phyloP scores from a whole-genome alignment of 176 grass and related monocot species.

The Neostapfia colusana region DNA sequence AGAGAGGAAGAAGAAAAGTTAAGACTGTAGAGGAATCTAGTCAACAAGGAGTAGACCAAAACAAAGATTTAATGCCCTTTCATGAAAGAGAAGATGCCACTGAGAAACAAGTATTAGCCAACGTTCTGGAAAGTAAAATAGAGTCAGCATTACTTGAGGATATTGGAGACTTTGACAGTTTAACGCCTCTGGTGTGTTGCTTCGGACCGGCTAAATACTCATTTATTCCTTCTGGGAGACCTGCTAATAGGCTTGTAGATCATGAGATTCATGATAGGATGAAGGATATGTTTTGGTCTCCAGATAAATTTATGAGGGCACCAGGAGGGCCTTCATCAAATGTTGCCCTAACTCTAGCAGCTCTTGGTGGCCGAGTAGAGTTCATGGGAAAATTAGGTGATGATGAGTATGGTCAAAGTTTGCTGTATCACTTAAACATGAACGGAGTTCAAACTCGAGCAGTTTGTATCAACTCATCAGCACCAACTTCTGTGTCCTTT shows the following conservation, averaged over 20 bases:
- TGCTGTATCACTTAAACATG: constrained; percentile 61
- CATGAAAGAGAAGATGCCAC: constrained; percentile 9
- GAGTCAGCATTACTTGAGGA: constrained; percentile 44
- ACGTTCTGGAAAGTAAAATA: constrained; percentile 42
- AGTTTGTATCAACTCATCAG: constrained; percentile 50
- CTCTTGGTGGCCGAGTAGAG: constrained; percentile 57
- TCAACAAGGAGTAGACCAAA: constrained; percentile 25
- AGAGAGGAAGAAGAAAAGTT: constrained; percentile 56
- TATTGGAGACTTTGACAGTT: constrained; percentile 46
- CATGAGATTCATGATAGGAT: constrained; percentile 70
- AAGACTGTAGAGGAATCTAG: constrained; percentile 28
- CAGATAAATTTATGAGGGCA: constrained; percentile 67
- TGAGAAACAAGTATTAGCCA: background rate
- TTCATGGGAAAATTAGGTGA: constrained; percentile 94
- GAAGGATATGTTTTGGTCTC: constrained; percentile 76
- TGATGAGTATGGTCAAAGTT: constrained; percentile 66
- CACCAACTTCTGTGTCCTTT: constrained; percentile 57
- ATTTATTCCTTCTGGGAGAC: constrained; percentile 80
- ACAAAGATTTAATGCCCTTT: constrained; percentile 23
- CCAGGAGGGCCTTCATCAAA: constrained; percentile 74
- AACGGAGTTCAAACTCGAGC: constrained; percentile 69
- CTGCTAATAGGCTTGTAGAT: constrained; percentile 68
- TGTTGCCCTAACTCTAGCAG: constrained; percentile 74
- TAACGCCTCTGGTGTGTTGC: constrained; percentile 69
- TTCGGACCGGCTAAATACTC: constrained; percentile 75